Base-by-base conservation (phyloP, 2,329 filamentous ascomycete species). In the Beauveria australis region DNA sequence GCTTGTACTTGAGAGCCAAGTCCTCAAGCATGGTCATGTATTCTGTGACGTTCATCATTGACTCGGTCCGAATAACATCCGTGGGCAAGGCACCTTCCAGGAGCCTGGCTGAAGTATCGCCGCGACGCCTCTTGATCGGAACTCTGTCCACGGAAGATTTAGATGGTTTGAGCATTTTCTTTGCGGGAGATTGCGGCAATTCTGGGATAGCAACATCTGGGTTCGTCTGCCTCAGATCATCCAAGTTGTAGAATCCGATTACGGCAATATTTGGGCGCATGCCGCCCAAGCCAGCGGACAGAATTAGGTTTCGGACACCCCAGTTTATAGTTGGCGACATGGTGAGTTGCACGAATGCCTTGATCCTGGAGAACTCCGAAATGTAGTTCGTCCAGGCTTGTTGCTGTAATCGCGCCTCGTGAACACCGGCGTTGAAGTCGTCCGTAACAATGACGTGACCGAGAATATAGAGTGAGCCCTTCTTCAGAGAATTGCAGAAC, bases 401-500 rank as follows among this genome's bases (percentile, higher is more conserved):
- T 70, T 95, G 91, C 69, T 95, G 91, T 22, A 88, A 79, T 63
- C 89, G 88, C 3, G 89, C 90, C 72, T 96, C 91, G 5, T 89
- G 85, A 9, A 95, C 89, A 4, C 90, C 89, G 3, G 82, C 81
- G 22, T 84, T 83, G 68, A 96, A 96, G 69, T 96, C 89, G 62
- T 90, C 82, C 0, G 89, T 91, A 3, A 96, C 90, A 62, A 96
- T 92, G 48, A 95, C 89, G 72, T 95, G 91, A 0, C 91, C 91
- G 1, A 96, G 79, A 10, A 96, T 89, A 70, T 94, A 96, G 1
- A 96, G 73, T 0, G 86, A 87, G 0, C 91, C 92, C 68, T 96
- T 96, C 71, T 96, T 96, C 71, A 96, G 76, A 0, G 90, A 92
- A 71, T 96, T 96, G 74, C 91, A 96, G 66, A 96, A 96, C 62